Evolutionary conservation across 495 filamentous ascomycete genomes (phyloP).

Genomic region (Pyronema omphalodes): DNA sequence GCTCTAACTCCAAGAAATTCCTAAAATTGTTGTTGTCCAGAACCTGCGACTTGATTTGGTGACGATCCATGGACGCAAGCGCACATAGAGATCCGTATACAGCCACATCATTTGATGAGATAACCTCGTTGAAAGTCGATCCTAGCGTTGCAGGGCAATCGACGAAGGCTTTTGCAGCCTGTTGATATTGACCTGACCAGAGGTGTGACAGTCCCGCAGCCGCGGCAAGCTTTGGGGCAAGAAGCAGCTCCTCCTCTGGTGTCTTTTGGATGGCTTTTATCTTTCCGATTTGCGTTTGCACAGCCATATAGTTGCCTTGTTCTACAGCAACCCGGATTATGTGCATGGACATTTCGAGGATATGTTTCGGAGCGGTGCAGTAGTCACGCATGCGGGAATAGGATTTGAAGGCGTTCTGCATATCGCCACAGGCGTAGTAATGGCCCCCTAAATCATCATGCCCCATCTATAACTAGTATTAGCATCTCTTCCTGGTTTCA

Average conservation of each 20-base stretch:
- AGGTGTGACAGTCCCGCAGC: conserved; percentile 55
- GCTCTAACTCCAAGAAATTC: conserved; percentile 76
- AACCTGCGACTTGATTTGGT: conserved; percentile 51
- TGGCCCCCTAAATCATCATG: conserved; percentile 57
- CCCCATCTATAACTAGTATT: conserved; percentile 39
- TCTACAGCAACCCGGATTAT: conserved; percentile 49
- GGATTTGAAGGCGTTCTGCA: conserved; percentile 42
- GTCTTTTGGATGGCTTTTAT: conserved; percentile 34
- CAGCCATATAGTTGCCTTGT: conserved; percentile 46
- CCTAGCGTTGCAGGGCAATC: conserved; percentile 33
- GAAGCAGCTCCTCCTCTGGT: conserved; percentile 39
- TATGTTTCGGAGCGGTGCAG: conserved; percentile 49
- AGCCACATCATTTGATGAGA: conserved; percentile 74
- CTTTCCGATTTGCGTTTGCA: conserved; percentile 49
- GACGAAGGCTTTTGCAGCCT: conserved; percentile 60
- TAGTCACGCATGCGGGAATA: conserved; percentile 59
- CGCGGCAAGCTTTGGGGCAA: conserved; percentile 46
- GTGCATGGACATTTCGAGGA: conserved; percentile 51
- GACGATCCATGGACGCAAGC: conserved; percentile 71
- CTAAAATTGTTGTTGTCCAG: conserved; percentile 68
- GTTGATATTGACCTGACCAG: conserved; percentile 41
- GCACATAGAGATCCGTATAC: conserved; percentile 83
- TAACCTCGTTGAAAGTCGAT: conserved; percentile 48
- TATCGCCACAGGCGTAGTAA: conserved; percentile 46
- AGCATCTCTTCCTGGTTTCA: not conserved